Percentiles rank a stretch among this genome's conserved stretches.
Evolutionary conservation across 176 grass and related monocot genomes (phyloP).

Genomic region (Musa acuminata): DNA sequence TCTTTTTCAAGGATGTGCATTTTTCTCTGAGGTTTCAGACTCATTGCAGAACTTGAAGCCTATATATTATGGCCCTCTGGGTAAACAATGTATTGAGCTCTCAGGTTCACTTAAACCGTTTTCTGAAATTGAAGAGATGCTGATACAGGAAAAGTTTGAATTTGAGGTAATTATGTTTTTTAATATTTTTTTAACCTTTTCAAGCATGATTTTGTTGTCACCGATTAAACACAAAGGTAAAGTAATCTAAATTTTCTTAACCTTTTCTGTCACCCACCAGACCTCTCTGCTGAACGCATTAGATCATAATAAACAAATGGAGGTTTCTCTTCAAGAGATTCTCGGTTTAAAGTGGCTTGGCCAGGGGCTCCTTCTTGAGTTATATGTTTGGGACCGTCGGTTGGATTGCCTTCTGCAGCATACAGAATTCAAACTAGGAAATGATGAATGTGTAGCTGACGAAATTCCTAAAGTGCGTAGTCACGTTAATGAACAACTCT

Average conservation of each 20-base stretch:
- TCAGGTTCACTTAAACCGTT: slow-evolving; percentile 37
- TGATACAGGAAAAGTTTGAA: slow-evolving; percentile 44
- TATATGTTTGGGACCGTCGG: slow-evolving; percentile 82
- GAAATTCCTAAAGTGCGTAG: slow-evolving; percentile 8
- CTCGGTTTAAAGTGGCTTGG: slow-evolving; percentile 70
- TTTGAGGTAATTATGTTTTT: slow-evolving; percentile 45
- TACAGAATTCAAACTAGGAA: slow-evolving; percentile 26
- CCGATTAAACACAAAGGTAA: neutral
- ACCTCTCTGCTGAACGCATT: slow-evolving; percentile 30
- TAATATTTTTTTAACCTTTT: neutral
- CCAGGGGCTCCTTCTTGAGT: slow-evolving; percentile 67
- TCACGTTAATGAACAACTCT: slow-evolving; percentile 20
- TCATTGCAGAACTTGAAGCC: slow-evolving; percentile 36
- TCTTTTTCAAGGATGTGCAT: slow-evolving; percentile 39
- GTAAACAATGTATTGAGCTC: slow-evolving; percentile 10
- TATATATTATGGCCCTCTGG: slow-evolving; percentile 20
- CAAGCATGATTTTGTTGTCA: neutral
- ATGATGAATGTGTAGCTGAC: slow-evolving; percentile 7
- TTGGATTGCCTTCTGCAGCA: slow-evolving; percentile 59
- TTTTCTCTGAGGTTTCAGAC: slow-evolving; percentile 61
- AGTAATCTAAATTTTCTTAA: neutral
- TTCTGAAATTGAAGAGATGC: slow-evolving; percentile 53
- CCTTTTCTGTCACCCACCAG: slow-evolving; percentile 30
- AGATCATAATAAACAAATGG: slow-evolving; percentile 34
- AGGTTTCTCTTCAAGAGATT: slow-evolving; percentile 37